Evolutionary conservation across 2,329 filamentous ascomycete genomes (phyloP).

Genomic region (Akanthomyces uredinophilus): DNA sequence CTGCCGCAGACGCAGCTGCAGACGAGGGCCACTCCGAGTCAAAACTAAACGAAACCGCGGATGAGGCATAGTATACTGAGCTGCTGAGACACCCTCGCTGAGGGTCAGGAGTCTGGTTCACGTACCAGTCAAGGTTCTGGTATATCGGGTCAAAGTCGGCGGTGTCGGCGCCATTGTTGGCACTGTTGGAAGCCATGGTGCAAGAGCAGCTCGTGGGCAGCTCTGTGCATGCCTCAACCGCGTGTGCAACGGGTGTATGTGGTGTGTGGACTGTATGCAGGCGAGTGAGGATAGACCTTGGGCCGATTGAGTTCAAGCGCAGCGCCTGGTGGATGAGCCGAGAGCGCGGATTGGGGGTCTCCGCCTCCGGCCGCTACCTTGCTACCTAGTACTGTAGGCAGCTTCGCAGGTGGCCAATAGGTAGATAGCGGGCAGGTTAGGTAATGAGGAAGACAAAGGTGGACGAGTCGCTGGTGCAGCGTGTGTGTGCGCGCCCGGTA

Average conservation of each 20-base stretch:
- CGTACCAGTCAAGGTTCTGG: slow-evolving; percentile 73
- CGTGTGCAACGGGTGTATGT: slow-evolving; percentile 8
- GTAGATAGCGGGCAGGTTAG: background rate
- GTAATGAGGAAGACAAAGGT: background rate
- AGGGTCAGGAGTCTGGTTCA: slow-evolving; percentile 19
- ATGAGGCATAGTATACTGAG: background rate
- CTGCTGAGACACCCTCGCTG: background rate
- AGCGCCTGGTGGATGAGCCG: background rate
- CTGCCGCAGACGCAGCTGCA: background rate
- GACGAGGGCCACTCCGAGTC: background rate
- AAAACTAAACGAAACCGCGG: background rate
- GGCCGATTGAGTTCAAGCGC: slow-evolving; percentile 6
- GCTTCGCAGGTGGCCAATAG: background rate
- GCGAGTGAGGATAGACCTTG: background rate
- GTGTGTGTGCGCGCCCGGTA: background rate
- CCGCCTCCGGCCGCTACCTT: background rate
- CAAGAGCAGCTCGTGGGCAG: slow-evolving; percentile 9
- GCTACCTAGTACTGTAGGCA: background rate
- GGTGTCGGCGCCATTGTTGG: slow-evolving; percentile 24
- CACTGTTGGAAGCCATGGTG: slow-evolving; percentile 29
- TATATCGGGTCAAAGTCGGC: slow-evolving; percentile 55
- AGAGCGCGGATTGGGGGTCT: slow-evolving; percentile 2
- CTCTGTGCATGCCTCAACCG: slow-evolving; percentile 1
- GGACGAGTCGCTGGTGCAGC: background rate
- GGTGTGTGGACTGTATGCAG: background rate